Base-by-base conservation (phyloP, 2,329 filamentous ascomycete species). In the Fusarium secorum region DNA sequence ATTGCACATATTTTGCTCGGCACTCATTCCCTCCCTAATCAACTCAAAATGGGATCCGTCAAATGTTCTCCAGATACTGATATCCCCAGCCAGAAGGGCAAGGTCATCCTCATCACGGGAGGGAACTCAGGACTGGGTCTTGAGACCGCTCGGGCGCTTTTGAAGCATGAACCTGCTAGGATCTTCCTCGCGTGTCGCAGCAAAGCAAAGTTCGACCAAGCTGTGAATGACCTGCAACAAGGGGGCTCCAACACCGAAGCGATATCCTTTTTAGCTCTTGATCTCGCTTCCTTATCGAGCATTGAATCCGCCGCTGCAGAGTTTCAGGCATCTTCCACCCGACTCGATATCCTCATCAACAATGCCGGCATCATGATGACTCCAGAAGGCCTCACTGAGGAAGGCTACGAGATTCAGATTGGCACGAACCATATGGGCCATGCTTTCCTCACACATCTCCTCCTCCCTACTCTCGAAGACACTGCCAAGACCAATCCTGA, bases 361-460 rank as follows among this genome's bases (percentile, higher is more conserved):
- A 64, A 64, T 41, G 60, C 60, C 1, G 60, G 60, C 3, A 63
- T 64, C 6, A 64, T 64, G 60, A 64, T 64, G 60, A 63, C 58
- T 0, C 58, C 60, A 1, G 60, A 64, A 3, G 39, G 58, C 10
- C 39, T 46, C 1, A 64, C 60, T n/a, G 14, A 55, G 13, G 60
- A 64, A 10, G 60, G 58, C 7, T 64, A 64, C 18, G 60, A 64
- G 39, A 35, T 64, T 2, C 60, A 64, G 14, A 45, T 64, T 4
- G 60, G 60, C 6, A 64, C 60, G 0, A 64, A 64, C 11, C 60
- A 64, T 2, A 55, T 64, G 46, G 60, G 60, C 0, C 60, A 64
- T 17, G 60, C 60, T 0, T 55, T 64, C 10, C 11, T 64, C 1
- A 64, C 58, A 0, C 58, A 64, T 20, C 60, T 63, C 30, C 35